Conservation (phyloP, 352 stramenopile genomes). For the Phytophthora hybrid region DNA sequence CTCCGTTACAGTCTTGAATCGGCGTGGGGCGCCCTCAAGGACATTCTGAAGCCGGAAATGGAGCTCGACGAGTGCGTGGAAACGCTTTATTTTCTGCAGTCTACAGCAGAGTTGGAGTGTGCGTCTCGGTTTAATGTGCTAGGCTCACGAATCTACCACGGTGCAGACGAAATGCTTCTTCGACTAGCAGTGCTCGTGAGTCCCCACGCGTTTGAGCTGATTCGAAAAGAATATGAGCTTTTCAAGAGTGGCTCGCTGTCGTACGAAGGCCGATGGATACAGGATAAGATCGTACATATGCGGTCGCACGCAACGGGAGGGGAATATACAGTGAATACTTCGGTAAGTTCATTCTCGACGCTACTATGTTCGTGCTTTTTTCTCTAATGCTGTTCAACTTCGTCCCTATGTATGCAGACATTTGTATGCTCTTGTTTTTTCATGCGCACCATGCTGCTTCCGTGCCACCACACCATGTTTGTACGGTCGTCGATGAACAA, state of each 20-base stretch:
- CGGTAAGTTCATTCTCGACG: background rate
- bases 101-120: background rate
- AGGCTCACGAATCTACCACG: conserved; percentile 8
- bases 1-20: too few species aligned
- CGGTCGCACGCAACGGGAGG: background rate
- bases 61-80: conserved; percentile 15
- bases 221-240: too few species aligned
- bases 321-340: conserved; percentile 6
- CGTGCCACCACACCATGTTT: too few species aligned
- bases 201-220: too few species aligned
- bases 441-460: too few species aligned
- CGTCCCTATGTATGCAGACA: background rate
- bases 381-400: too few species aligned
- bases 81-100: conserved; percentile 11
- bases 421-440: conserved; percentile 2
- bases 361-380: too few species aligned
- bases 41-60: conserved; percentile 15
- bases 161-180: conserved; percentile 2
- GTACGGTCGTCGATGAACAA: too few species aligned
- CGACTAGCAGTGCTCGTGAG: background rate
- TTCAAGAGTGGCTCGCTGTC: too few species aligned
- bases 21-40: conserved; percentile 2
- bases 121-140: background rate
- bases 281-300: too few species aligned
- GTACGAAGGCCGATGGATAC: too few species aligned